Conservation (phyloP, 768 basidiomycete species). For the Chalciporus chontae region DNA sequence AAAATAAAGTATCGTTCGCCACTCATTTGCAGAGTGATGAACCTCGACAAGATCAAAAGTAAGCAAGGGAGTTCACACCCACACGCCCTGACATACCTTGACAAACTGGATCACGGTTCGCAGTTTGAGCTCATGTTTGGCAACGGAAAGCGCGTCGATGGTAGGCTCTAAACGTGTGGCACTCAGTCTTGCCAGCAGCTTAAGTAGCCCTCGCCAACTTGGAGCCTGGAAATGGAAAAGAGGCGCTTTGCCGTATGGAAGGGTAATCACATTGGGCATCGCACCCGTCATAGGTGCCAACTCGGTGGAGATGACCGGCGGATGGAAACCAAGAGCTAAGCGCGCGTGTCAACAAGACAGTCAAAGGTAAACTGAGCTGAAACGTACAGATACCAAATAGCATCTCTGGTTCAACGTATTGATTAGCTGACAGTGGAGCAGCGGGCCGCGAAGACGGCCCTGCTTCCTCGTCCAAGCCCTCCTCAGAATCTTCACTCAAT, state of each 20-base stretch:
- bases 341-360: conserved; percentile 9
- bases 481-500: conserved; percentile 20
- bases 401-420: conserved; percentile 57
- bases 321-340: conserved; percentile 64
- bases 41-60: conserved; percentile 38
- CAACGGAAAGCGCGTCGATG: conserved; percentile 57
- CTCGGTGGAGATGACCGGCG: conserved; percentile 50
- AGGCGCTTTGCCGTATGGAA: conserved; percentile 66
- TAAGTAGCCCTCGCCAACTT: conserved; percentile 71
- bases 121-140: conserved; percentile 54
- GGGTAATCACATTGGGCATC: conserved; percentile 71
- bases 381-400: conserved; percentile 62
- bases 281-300: conserved; percentile 46
- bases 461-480: conserved; percentile 8
- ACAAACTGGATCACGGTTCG: conserved; percentile 79
- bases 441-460: conserved; percentile 15
- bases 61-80: not conserved
- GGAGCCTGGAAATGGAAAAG: conserved; percentile 72
- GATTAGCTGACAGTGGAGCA: conserved; percentile 26
- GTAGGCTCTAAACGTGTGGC: conserved; percentile 69
- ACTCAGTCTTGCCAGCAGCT: conserved; percentile 70
- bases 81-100: conserved; percentile 44
- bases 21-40: conserved; percentile 54
- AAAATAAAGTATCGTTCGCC: conserved; percentile 77
- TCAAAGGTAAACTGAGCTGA: not conserved